These are phyloP conservation scores for Deinandra increscens DNA, from an alignment of 129 eudicot genomes.

Conservation along the genomic window DNA sequence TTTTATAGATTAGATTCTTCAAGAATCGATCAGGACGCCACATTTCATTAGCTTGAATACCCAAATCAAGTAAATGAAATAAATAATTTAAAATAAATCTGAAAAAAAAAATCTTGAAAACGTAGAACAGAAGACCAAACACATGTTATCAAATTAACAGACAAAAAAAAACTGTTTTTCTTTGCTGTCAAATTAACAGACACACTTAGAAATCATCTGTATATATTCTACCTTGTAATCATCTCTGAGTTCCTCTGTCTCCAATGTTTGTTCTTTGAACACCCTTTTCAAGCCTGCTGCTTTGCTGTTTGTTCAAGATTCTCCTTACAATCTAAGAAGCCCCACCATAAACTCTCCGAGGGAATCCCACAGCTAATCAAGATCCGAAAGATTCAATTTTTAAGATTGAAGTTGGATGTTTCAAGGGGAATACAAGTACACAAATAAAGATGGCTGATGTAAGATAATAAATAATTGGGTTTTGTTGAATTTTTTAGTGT, in stretches of 20 bases:
- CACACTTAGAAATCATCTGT: slow-evolving; percentile 24
- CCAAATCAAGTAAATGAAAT: background rate
- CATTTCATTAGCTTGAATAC: slow-evolving; percentile 19
- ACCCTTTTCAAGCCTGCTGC: slow-evolving; percentile 20
- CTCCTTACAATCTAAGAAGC: slow-evolving; percentile 33
- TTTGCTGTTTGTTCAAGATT: slow-evolving; percentile 43
- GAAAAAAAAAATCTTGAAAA: slow-evolving; percentile 11
- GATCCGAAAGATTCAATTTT: slow-evolving; percentile 37
- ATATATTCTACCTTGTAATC: slow-evolving; percentile 34
- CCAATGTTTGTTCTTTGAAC: slow-evolving; percentile 33
- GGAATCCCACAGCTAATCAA: slow-evolving; percentile 44
- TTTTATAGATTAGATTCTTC: background rate
- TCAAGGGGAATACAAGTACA: slow-evolving; percentile 33
- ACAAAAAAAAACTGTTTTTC: slow-evolving; percentile 12
- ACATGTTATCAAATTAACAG: slow-evolving; percentile 15
- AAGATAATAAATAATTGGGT: slow-evolving; percentile 34
- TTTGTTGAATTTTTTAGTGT: slow-evolving; percentile 25
- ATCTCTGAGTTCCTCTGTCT: slow-evolving; percentile 21
- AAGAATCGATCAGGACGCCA: background rate
- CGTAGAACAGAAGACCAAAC: slow-evolving; percentile 18
- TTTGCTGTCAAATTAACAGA: slow-evolving; percentile 18
- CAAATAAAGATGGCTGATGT: slow-evolving; percentile 38
- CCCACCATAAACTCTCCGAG: slow-evolving; percentile 41
- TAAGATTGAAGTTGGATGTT: slow-evolving; percentile 33
- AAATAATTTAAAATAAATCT: background rate